phyloP scores from a whole-genome alignment of 768 basidiomycete genomes.

The Cystoderma amianthinum region DNA sequence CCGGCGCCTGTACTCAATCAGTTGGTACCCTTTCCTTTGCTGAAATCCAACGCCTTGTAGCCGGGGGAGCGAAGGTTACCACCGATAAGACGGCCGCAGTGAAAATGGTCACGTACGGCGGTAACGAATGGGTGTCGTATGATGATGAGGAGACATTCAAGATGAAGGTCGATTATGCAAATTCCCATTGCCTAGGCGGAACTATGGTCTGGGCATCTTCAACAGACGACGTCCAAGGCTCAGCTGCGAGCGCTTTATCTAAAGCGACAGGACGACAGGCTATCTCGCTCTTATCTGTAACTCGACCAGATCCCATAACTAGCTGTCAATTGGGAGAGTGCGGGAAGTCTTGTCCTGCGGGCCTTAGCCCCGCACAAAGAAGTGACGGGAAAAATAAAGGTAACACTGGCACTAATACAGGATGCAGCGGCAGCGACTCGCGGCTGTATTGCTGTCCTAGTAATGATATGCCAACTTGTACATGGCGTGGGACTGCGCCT shows the following conservation, averaged over 20 bases:
- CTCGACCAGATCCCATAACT: too few species aligned
- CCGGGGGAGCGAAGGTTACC: conserved; percentile 2
- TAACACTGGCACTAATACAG: too few species aligned
- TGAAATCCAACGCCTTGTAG: conserved; percentile 10
- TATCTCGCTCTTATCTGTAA: too few species aligned
- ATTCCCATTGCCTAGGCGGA: conserved; percentile 11
- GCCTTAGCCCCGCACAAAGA: too few species aligned
- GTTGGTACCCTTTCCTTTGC: conserved; percentile 11
- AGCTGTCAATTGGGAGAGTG: too few species aligned
- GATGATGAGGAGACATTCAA: conserved; percentile 10
- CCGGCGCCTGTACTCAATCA: conserved; percentile 6
- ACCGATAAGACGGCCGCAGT: conserved; percentile 9
- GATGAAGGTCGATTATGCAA: conserved; percentile 13
- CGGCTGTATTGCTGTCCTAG: too few species aligned
- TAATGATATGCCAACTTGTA: too few species aligned
- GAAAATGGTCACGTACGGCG: conserved; percentile 7
- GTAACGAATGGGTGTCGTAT: conserved; percentile 13
- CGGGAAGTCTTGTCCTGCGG: too few species aligned
- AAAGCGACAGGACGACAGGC: conserved; percentile 1
- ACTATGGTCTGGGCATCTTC: conserved; percentile 8
- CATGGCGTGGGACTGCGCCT: too few species aligned
- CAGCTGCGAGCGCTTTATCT: conserved; percentile 2
- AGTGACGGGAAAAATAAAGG: too few species aligned
- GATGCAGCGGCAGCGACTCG: too few species aligned
- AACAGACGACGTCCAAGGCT: conserved; percentile 5